Base-by-base conservation (phyloP, 2,329 filamentous ascomycete genomes). In the Epichloe brachyelytri region DNA sequence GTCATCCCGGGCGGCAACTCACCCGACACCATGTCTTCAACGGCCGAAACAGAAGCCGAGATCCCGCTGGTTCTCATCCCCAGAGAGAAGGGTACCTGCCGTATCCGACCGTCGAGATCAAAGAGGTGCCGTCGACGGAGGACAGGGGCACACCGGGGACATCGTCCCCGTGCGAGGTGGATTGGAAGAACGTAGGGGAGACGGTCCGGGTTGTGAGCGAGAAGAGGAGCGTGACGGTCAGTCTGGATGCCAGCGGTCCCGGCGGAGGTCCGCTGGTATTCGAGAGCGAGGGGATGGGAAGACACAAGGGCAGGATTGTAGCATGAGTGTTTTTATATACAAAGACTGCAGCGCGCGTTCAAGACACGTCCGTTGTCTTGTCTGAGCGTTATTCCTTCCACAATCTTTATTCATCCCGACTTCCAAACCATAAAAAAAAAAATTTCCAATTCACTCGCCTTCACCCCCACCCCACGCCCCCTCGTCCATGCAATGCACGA, bases 71-170 rank as follows among this genome's bases (percentile, higher is more conserved):
- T 94, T 49, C 71, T 97, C 10, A 80, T 97, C 12, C 89, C 0
- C 75, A 95, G 44, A 79, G 84, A 49, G 75, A 88, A 30, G 91
- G 93, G 1, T 81, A 81, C 62, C 68, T 93, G n/a, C 75, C 88
- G 1, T 80, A 89, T 30, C 93, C 93, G 0, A 76, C 69, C 7
- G 74, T 97, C 2, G 89, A 95, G 48, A 84, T 97, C 37, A 80
- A 84, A 43, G 81, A 82, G 63, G 72, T 81, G 7, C 49, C 45
- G 41, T 64, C 68, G 50, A 58, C 63, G 60, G 55, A 63, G 51
- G 53, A 58, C 52, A 55, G 40, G 54, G 55, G 43, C 33, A 57
- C 54, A 43, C 58, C 58, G 20, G 43, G 55, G 14, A 60, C 62
- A 7, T 3, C 45, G 17, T 7, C 33, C 56, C 58, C 70, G 67